Conservation (phyloP, 1,284 basidiomycete species). For the Ceratobasidium sp. region DNA sequence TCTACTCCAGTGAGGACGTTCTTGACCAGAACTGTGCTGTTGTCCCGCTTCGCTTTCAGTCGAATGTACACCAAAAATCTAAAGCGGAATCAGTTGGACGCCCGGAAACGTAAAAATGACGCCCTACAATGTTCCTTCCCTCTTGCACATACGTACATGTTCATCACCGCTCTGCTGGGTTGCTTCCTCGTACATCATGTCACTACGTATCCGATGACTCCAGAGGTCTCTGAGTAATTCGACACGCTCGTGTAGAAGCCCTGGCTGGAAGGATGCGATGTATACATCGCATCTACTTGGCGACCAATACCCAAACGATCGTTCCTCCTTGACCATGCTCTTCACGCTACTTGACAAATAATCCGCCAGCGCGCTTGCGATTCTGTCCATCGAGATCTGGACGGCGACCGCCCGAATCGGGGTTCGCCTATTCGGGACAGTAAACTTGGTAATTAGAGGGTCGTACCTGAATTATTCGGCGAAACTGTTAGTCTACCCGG, state of each 20-base stretch:
- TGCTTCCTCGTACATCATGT: conserved; percentile 82
- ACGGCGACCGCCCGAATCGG: conserved; percentile 68
- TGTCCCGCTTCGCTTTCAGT: conserved; percentile 60
- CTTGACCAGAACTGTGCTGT: conserved; percentile 71
- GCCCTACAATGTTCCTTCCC: conserved; percentile 77
- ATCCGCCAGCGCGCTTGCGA: conserved; percentile 70
- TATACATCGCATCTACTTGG: conserved; percentile 85
- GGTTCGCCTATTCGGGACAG: conserved; percentile 60
- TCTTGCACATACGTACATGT: conserved; percentile 66
- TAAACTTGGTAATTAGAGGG: conserved; percentile 66
- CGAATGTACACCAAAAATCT: conserved; percentile 71
- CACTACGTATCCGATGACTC: conserved; percentile 81
- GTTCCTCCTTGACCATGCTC: conserved; percentile 72
- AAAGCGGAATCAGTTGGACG: background rate
- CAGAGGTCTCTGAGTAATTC: conserved; percentile 79
- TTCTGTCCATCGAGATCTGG: conserved; percentile 80
- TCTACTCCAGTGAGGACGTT: conserved; percentile 76
- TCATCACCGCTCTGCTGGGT: conserved; percentile 66
- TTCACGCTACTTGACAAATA: conserved; percentile 74
- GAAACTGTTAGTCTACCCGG: background rate
- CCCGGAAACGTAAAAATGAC: background rate
- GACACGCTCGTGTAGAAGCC: conserved; percentile 74
- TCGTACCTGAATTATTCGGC: conserved; percentile 65
- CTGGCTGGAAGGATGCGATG: conserved; percentile 76
- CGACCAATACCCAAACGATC: conserved; percentile 85